Conservation (phyloP, 2,329 filamentous ascomycete genomes). For the Neopestalotiopsis sp. region DNA sequence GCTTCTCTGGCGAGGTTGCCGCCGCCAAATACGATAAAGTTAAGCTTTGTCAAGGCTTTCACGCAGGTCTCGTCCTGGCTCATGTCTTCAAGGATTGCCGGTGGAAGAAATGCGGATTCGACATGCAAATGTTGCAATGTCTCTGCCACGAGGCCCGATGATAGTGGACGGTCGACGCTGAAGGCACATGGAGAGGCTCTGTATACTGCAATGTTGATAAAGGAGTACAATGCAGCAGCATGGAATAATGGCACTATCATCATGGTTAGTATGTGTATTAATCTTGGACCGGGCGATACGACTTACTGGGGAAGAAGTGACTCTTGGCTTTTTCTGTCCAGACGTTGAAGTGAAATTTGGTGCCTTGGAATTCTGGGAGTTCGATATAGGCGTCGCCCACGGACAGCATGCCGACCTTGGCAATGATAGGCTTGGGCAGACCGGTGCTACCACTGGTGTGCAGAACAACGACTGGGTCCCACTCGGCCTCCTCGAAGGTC, state of each 20-base stretch:
- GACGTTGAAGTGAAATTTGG: conserved; percentile 3
- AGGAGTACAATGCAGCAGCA: conserved; percentile 38
- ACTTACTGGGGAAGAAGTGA: conserved; percentile 15
- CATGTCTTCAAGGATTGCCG: conserved; percentile 50
- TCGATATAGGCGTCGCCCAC: conserved; percentile 35
- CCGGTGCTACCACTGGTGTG: conserved; percentile 54
- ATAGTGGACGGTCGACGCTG: conserved; percentile 40
- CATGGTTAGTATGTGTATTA: conserved; percentile 18
- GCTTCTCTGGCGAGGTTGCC: conserved; percentile 43
- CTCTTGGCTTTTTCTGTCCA: conserved; percentile 5
- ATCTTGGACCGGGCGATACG: background rate
- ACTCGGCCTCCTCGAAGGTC: conserved; percentile 46
- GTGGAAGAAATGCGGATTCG: conserved; percentile 39
- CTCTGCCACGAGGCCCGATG: conserved; percentile 37
- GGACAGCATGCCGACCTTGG: conserved; percentile 40
- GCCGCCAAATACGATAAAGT: conserved; percentile 42
- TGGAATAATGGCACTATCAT: conserved; percentile 46
- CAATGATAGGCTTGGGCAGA: conserved; percentile 50
- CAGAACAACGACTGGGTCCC: conserved; percentile 46
- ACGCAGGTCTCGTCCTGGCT: conserved; percentile 37
- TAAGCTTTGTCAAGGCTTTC: conserved; percentile 37
- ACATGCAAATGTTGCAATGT: conserved; percentile 33
- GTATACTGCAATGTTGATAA: conserved; percentile 33
- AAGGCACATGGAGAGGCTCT: conserved; percentile 34
- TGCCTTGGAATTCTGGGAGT: conserved; percentile 24